Evolutionary conservation across 2,329 filamentous ascomycete genomes (phyloP), one percentile per base, ranked within the genome.

Genomic region (Lecanicillium sp.): DNA sequence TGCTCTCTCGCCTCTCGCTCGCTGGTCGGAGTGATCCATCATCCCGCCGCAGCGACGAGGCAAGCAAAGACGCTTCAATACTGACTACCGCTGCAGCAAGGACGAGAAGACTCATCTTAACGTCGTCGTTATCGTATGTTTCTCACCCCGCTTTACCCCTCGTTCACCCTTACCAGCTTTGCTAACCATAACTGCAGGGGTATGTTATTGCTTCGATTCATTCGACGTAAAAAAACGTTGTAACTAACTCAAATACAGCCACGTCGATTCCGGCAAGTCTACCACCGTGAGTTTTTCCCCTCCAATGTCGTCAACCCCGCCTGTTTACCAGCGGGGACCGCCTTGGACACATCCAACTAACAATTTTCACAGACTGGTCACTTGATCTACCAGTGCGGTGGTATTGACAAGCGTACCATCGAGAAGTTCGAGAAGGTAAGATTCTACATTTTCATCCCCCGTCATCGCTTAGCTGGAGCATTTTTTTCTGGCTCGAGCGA

Each of bases 371-470:
- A 69, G 68, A 84, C 71, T 60, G 80, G 82, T 71, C 82, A 90
- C 79, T 83, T 98, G 82, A 97, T 98, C 86, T 97, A 97, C 88
- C 90, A 98, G 85, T 97, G 92, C 80, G 92, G 92, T 84, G 92
- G 92, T 87, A 98, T 97, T 67, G 92, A 98, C 87, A 88, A 90
- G 81, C 90, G 92, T 88, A 97, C 90, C 72, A 98, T 98, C 69
- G 92, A 98, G 85, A 98, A 98, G 86, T 98, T 98, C 83, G 92
- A 98, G 89, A 98, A 98, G 87, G 88, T 94, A 72, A 68, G 80
- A n/a, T n/a, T n/a, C n/a, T n/a, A n/a, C 45, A 29, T 44, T 39
- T 39, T 49, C 48, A 25, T 39, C 33, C 40, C 41, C 43, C 11
- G 7, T 25, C 22, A 25, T 25, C 22, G 22, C 22, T 25, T 11